Evolutionary conservation across 768 basidiomycete genomes (phyloP).

Genomic region (Russula olivacea): DNA sequence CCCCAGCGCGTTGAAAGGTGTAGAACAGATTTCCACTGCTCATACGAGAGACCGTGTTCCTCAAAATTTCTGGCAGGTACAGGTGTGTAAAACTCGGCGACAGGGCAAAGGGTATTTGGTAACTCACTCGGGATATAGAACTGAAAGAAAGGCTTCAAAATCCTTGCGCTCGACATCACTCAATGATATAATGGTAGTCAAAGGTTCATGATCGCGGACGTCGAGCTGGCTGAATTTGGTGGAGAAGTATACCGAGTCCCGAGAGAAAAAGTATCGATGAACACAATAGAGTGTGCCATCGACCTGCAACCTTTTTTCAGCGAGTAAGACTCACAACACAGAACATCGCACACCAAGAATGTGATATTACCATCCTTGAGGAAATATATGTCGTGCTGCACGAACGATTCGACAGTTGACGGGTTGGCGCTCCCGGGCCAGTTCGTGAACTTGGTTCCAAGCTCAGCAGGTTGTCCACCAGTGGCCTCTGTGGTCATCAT

Average conservation of each 20-base stretch:
- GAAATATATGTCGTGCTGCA: slow-evolving; percentile 7
- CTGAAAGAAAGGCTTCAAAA: slow-evolving; percentile 12
- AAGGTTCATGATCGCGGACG: neutral
- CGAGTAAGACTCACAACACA: neutral
- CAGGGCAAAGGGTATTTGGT: neutral
- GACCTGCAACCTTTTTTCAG: neutral
- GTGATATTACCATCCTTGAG: slow-evolving; percentile 23
- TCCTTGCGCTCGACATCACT: slow-evolving; percentile 5
- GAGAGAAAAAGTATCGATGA: slow-evolving; percentile 21
- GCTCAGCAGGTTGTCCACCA: neutral
- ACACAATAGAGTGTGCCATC: slow-evolving; percentile 10
- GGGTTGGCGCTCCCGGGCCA: neutral
- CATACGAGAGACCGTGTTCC: neutral
- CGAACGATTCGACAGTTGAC: neutral
- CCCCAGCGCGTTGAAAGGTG: slow-evolving; percentile 18
- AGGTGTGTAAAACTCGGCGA: neutral
- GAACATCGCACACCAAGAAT: slow-evolving; percentile 11
- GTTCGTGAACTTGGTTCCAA: neutral
- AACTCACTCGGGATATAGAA: slow-evolving; percentile 12
- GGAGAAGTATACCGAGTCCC: slow-evolving; percentile 10
- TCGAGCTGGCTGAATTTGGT: neutral
- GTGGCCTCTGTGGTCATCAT: neutral
- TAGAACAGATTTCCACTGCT: neutral
- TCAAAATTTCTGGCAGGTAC: neutral
- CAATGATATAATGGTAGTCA: slow-evolving; percentile 1